These are phyloP conservation scores for Spergularia marina DNA, from an alignment of 148 eudicot species.

Conservation along the genomic window DNA sequence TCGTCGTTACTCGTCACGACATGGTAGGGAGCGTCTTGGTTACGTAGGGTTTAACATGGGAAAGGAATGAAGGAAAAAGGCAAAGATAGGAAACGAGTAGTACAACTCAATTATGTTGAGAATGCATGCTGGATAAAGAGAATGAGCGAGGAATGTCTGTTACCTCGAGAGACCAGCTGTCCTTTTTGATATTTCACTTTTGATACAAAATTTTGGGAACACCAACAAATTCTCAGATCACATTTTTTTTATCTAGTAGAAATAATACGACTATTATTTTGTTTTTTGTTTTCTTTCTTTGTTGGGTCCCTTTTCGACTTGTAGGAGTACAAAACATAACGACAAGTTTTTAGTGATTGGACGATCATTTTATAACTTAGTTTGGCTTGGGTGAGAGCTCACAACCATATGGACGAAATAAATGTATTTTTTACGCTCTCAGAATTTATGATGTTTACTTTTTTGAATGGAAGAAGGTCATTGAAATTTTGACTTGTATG, in stretches of 20 bases:
- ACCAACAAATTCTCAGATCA: background rate
- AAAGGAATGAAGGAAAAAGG: background rate
- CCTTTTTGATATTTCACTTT: conserved; percentile 7
- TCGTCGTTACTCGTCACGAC: too few relatives aligned
- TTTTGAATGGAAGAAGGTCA: too few relatives aligned
- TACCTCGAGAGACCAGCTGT: conserved; percentile 19
- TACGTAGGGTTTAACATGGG: background rate
- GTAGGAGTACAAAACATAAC: background rate
- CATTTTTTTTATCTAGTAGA: background rate
- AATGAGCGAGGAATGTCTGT: conserved; percentile 27
- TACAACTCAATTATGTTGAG: conserved; percentile 20
- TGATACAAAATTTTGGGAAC: conserved; percentile 6
- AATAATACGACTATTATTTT: conserved; percentile 8
- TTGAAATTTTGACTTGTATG: too few relatives aligned
- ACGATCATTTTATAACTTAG: background rate
- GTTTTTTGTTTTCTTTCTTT: conserved; percentile 15
- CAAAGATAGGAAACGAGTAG: conserved; percentile 10
- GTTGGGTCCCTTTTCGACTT: conserved; percentile 19
- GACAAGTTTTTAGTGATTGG: background rate
- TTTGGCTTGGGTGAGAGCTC: background rate
- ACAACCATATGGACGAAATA: background rate
- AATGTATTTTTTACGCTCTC: too few relatives aligned
- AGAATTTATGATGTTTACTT: too few relatives aligned
- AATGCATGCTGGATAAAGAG: conserved; percentile 22
- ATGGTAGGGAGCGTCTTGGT: background rate